Percentiles rank a stretch among this genome's conserved stretches.
These are phyloP conservation scores for Austroboletus festivus DNA, from an alignment of 768 basidiomycete genomes.

Conservation along the genomic window DNA sequence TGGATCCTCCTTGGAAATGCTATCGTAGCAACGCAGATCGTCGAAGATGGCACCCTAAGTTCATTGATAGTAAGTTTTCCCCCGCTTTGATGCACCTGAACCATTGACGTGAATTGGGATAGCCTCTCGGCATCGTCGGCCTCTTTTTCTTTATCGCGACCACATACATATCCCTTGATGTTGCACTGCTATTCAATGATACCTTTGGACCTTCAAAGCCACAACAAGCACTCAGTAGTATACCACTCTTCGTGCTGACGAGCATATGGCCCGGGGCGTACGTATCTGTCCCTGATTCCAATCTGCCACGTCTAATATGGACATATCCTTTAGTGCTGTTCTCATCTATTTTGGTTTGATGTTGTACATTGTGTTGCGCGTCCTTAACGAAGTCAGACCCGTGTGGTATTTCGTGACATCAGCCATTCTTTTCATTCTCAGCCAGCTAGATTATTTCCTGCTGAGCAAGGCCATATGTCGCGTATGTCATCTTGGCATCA, in stretches of 20 bases:
- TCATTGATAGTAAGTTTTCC: constrained; percentile 55
- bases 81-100: background rate
- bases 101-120: background rate
- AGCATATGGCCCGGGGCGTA: constrained; percentile 77
- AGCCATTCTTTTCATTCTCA: constrained; percentile 72
- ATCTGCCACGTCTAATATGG: background rate
- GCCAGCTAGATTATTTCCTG: constrained; percentile 82
- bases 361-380: constrained; percentile 71
- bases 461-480: constrained; percentile 74
- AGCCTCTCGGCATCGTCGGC: constrained; percentile 64
- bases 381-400: constrained; percentile 78
- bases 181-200: constrained; percentile 62
- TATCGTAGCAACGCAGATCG: constrained; percentile 80
- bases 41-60: constrained; percentile 84
- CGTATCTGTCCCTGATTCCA: constrained; percentile 28
- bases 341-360: constrained; percentile 72
- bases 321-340: constrained; percentile 45
- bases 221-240: constrained; percentile 53
- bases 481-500: constrained; percentile 35
- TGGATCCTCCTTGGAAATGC: constrained; percentile 77
- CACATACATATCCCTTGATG: constrained; percentile 83
- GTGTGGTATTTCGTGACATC: constrained; percentile 75
- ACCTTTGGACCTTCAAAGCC: constrained; percentile 61
- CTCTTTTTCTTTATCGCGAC: constrained; percentile 66
- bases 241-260: constrained; percentile 78